A percentile compares a stretch with the other conserved stretches of the same genome.
Evolutionary conservation across 768 basidiomycete species (phyloP).

Genomic region (Lactarius tabidus): DNA sequence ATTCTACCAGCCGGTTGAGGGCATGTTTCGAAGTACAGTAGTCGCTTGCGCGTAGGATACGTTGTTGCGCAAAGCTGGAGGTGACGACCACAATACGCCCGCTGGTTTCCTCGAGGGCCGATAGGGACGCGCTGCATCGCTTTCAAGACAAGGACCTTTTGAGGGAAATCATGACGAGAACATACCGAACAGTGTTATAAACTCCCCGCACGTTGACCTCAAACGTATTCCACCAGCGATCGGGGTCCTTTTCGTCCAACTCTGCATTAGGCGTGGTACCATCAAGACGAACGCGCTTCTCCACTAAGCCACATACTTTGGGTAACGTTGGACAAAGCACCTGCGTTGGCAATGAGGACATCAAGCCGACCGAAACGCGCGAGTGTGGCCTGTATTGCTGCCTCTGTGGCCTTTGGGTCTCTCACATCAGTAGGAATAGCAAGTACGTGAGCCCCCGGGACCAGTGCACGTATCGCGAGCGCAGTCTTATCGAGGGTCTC

Average conservation of each 20-base stretch:
- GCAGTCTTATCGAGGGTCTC: constrained; percentile 24
- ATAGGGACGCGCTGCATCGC: background rate
- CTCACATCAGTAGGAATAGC: constrained; percentile 24
- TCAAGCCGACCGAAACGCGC: constrained; percentile 28
- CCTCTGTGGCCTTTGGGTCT: background rate
- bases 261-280: background rate
- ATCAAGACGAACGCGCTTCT: background rate
- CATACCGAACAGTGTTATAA: constrained; percentile 28
- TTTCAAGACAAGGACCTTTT: no score
- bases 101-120: constrained; percentile 1
- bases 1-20: constrained; percentile 13
- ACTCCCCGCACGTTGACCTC: no score
- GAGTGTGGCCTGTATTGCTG: constrained; percentile 25
- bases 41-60: constrained; percentile 6
- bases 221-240: constrained; percentile 29
- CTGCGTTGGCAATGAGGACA: constrained; percentile 26
- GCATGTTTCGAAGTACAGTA: constrained; percentile 12
- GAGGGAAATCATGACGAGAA: background rate
- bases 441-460: constrained; percentile 14
- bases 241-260: constrained; percentile 26
- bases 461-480: constrained; percentile 1
- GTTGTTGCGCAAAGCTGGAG: background rate
- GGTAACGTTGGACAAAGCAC: background rate
- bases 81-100: constrained; percentile 11
- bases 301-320: background rate